Base-by-base conservation (phyloP, 2,329 filamentous ascomycete genomes). In the Westerdykella sp. region DNA sequence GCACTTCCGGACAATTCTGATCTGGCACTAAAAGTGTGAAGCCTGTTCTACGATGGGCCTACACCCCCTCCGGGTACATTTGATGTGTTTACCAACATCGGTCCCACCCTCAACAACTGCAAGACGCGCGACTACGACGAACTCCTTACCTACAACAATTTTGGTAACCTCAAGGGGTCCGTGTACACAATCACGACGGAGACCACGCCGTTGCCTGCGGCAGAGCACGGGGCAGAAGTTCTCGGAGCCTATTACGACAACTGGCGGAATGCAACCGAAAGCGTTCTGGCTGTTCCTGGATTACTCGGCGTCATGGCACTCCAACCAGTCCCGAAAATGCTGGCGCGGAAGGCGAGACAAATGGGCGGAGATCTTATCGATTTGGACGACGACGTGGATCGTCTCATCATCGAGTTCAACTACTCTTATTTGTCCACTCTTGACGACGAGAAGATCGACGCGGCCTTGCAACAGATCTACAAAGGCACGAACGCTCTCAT, bases 1-100 rank as follows among this genome's bases (percentile, higher is more conserved):
- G 16, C n/a, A 12, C 25, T 12, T 28, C 11, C 25, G 9, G 25
- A 28, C 25, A 10, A 28, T 28, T 28, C 25, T 7, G 25, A 28
- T 28, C 25, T 10, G 4, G 7, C 9, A 18, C 32, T 35, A 14
- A 35, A 3, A 6, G 25, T 13, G 6, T 35, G 7, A 14, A 35
- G 32, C 60, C 57, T 80, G 30, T 83, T 80, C 66, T 83, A 83
- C 58, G 77, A 84, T 57, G 80, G 76, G 1, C 72, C 73, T 0
- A 62, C 65, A 40, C 73, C 73, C 0, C 78, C 79, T 0, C 55
- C 65, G 1, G 73, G 68, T 6, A 71, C 77, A 2, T 83, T 84
- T 43, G 69, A 74, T 47, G 71, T 72, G 43, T 83, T 83, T 60
- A 71, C 73, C 2, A 63, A 64, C 35, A 69, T 79, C 39, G 52